phyloP scores from a whole-genome alignment of 1,139 yeast genomes.

The Candida sp. region DNA sequence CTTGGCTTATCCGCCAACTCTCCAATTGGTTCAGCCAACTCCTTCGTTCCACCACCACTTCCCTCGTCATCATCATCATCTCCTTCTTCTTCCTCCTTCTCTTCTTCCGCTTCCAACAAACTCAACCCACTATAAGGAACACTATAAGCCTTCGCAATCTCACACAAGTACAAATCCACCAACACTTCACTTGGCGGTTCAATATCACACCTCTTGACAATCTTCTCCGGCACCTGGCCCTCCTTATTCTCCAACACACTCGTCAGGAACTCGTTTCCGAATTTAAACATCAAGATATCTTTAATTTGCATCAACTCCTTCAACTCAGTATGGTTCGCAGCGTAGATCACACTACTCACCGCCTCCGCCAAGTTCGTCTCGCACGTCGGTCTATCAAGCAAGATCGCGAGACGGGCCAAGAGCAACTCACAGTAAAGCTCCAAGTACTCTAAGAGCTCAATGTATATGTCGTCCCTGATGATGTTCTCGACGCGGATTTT shows the following conservation, averaged over 20 bases:
- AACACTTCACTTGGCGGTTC: constrained; percentile 71
- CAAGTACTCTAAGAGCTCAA: constrained; percentile 79
- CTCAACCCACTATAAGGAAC: constrained; percentile 71
- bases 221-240: constrained; percentile 66
- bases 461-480: constrained; percentile 82
- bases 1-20: constrained; percentile 17
- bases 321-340: constrained; percentile 76
- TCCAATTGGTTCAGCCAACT: constrained; percentile 21
- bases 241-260: constrained; percentile 61
- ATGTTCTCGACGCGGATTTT: constrained; percentile 84
- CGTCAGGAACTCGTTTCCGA: constrained; percentile 66
- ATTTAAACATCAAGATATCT: constrained; percentile 65
- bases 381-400: constrained; percentile 51
- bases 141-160: constrained; percentile 80
- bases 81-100: constrained; percentile 20
- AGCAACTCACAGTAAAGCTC: constrained; percentile 87
- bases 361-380: constrained; percentile 79
- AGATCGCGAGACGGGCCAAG: constrained; percentile 71
- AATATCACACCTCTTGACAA: constrained; percentile 63
- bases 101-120: constrained; percentile 30
- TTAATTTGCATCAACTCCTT: constrained; percentile 68
- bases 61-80: constrained; percentile 13
- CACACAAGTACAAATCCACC: constrained; percentile 73
- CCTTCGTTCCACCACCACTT: constrained; percentile 25
- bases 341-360: constrained; percentile 67